Evolutionary conservation across 345 rosid genomes (phyloP), one percentile per base, ranked within the genome.

Genomic region (Acer negundo): DNA sequence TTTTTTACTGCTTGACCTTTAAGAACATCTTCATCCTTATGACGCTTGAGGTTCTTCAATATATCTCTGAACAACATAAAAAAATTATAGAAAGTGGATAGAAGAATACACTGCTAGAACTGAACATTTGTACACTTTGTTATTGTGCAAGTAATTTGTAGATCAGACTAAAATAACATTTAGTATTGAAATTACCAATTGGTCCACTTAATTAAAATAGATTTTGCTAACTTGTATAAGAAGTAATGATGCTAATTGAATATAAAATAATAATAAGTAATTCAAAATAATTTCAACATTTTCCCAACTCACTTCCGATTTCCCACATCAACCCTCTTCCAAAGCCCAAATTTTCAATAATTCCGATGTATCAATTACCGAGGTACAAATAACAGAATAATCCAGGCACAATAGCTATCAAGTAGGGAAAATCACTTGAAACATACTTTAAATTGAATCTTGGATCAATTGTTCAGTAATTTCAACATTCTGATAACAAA

Each of bases 1-100:
- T 89, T 94, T 91, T 91, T 94, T 55, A 94, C 97, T 40, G 98
- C 97, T 84, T 89, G 89, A 81, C 98, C 94, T 85, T 96, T 96
- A 53, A 83, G 88, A 85, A 88, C 75, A 87, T 92, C 99, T 76
- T 94, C 99, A 80, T 87, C 91, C 87, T 90, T 92, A 67, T 89
- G 90, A 58, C 75, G 91, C 82, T 90, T 92, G 55, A 95, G 89
- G 79, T 90, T 94, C 83, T 85, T 91, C 78, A 90, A 58, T 65
- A 94, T 81, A 82, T 93, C 87, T 73, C 97, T 92, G 62, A 19
- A 79, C n/a, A 6, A 47, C 19, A 62, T 72, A 55, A 22, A 24
- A 24, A 67, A 19, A 70, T 19, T 55, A 31, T 22, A 7, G 46
- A 62, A 9, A 38, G 58, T 31, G 46, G 10, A 20, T 9, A 46